These are phyloP conservation scores for Hymenochaete sp. DNA, from an alignment of 1,284 basidiomycete species.

Conservation along the genomic window DNA sequence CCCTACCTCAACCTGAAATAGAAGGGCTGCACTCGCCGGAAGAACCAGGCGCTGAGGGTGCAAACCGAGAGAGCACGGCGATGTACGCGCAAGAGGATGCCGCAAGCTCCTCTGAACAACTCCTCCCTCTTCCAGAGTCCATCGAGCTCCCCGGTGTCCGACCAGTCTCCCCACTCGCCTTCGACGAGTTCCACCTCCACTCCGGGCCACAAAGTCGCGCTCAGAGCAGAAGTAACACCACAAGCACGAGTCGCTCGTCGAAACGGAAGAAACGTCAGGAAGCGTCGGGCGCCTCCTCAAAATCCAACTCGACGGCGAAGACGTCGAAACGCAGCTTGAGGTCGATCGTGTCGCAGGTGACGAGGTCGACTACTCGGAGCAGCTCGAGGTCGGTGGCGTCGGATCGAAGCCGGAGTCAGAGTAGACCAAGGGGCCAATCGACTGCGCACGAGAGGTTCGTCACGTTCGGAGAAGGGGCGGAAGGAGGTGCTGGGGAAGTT, in stretches of 20 bases:
- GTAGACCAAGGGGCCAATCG: too few species aligned
- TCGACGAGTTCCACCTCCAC: constrained; percentile 7
- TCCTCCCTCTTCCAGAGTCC: constrained; percentile 3
- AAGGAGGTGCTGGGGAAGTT: too few species aligned
- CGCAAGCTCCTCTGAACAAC: constrained; percentile 7
- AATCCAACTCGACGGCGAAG: background rate
- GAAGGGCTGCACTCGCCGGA: background rate
- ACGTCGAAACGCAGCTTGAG: background rate
- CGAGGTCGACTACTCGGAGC: constrained; percentile 1
- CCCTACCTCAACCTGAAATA: background rate
- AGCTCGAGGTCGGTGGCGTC: background rate
- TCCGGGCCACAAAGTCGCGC: too few species aligned
- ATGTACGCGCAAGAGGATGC: constrained; percentile 8
- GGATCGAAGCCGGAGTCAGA: background rate
- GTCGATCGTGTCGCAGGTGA: constrained; percentile 5
- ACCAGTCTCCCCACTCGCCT: constrained; percentile 7
- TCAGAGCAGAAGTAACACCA: background rate
- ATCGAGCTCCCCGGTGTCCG: constrained; percentile 8
- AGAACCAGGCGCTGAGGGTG: background rate
- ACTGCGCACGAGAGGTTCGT: constrained; percentile 5
- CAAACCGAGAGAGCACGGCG: background rate
- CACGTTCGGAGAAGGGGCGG: constrained; percentile 9
- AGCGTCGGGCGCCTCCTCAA: too few species aligned
- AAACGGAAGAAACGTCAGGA: too few species aligned
- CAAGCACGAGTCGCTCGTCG: background rate